These are phyloP conservation scores for Xylariaceae sp. DNA, from an alignment of 2,329 filamentous ascomycete genomes.

Conservation along the genomic window DNA sequence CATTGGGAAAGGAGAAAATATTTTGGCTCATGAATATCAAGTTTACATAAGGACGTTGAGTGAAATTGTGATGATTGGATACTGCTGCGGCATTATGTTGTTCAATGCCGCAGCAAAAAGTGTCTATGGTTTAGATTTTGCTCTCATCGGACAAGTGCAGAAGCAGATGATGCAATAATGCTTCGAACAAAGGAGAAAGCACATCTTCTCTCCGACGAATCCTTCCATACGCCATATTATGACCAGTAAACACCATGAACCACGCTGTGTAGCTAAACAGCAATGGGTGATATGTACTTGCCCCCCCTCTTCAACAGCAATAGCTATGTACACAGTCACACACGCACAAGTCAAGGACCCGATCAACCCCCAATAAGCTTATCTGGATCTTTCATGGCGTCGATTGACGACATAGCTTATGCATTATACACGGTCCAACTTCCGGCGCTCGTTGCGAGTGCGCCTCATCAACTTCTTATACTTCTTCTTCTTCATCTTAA, in stretches of 20 bases:
- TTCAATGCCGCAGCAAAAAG: constrained; percentile 2
- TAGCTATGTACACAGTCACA: constrained; percentile 22
- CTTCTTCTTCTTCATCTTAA: constrained; percentile 99
- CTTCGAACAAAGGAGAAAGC: constrained; percentile 20
- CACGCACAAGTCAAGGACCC: background rate
- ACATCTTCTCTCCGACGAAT: constrained; percentile 13
- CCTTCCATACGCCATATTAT: constrained; percentile 35
- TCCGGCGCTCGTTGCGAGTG: constrained; percentile 86
- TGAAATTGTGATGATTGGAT: constrained; percentile 24
- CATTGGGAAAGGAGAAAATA: too few species aligned
- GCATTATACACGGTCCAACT: constrained; percentile 70
- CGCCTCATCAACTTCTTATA: constrained; percentile 98
- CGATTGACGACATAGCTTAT: background rate
- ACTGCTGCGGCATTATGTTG: background rate
- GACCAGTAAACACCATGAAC: constrained; percentile 18
- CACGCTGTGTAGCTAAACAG: constrained; percentile 7
- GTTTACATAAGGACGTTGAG: too few species aligned
- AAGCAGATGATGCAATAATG: constrained; percentile 19
- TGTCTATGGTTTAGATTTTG: constrained; percentile 18
- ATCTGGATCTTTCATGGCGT: background rate
- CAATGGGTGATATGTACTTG: constrained; percentile 2
- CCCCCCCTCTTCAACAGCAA: constrained; percentile 8
- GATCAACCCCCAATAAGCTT: background rate
- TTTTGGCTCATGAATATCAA: too few species aligned
- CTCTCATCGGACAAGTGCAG: constrained; percentile 2